Base-by-base conservation (phyloP, 2,329 filamentous ascomycete genomes). In the Teratosphaeria pseudoeucalypti region DNA sequence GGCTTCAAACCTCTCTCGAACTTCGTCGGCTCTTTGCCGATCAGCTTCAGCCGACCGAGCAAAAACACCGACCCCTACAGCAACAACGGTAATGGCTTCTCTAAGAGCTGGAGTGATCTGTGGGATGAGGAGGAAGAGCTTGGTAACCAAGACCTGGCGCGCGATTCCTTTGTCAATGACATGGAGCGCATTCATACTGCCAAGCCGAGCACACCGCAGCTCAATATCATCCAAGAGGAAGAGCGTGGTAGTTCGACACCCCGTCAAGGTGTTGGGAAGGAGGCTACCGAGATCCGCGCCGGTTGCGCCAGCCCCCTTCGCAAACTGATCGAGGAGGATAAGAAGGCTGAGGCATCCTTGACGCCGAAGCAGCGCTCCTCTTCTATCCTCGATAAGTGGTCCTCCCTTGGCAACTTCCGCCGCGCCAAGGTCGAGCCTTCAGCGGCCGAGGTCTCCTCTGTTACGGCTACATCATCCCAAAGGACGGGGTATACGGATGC, bases 91-190 rank as follows among this genome's bases (percentile, higher is more conserved):
- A 67, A 60, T 58, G 79, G 82, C 55, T 89, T 95, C 55, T 96
- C 94, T 59, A 97, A 97, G 86, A 97, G 94, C 79, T 99, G 94
- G 94, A 96, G 92, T 70, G 94, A 99, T 73, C 85, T 97, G 74
- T 96, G 91, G 87, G 92, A 97, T 61, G 92, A 97, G 73, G 92
- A 97, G 58, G 91, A 94, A 69, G 73, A 89, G 64, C 83, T 89
- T 66, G 70, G 88, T 63, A 83, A 89, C 66, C 79, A 81, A 39
- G 12, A 54, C 26, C 82, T 87, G 67, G 84, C 87, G 70, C 64
- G 64, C 34, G 56, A 63, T 29, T 67, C 69, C 23, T 64, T 68
- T 62, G 64, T 62, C 19, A 63, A 66, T 52, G 69, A 70, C 58
- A 69, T 73, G 39, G 71, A 75, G 61, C 75, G 74, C 62, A 68